Percentiles rank a stretch among this genome's conserved stretches.
Conservation (phyloP, 2,329 filamentous ascomycete species). For the Exophiala dermatitidis region DNA sequence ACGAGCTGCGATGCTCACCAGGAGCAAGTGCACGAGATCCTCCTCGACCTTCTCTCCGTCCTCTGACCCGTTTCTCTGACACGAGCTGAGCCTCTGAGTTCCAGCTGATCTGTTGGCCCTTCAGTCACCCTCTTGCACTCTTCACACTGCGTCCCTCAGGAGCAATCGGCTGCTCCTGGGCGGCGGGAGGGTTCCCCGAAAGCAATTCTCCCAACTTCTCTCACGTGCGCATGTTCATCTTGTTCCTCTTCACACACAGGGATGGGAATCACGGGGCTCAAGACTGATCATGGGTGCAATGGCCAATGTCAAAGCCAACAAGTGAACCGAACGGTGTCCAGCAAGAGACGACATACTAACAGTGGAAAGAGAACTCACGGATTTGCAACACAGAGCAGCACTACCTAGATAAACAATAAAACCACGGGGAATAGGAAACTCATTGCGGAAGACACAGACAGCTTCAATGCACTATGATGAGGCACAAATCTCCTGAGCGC, state of each 20-base stretch:
- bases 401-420: slow-evolving; percentile 7
- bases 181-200: too few species aligned
- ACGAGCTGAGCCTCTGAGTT: too few species aligned
- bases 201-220: too few species aligned
- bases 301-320: neutral
- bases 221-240: too few species aligned
- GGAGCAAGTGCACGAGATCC: neutral
- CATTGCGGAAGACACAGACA: slow-evolving; percentile 10
- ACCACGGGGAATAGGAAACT: slow-evolving; percentile 2
- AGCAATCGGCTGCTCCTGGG: too few species aligned
- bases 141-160: too few species aligned
- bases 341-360: neutral
- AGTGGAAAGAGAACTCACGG: neutral
- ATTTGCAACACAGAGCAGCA: slow-evolving; percentile 7
- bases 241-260: too few species aligned
- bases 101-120: too few species aligned
- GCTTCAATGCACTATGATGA: slow-evolving; percentile 10
- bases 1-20: neutral
- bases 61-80: neutral
- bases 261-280: too few species aligned
- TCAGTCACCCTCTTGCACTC: too few species aligned
- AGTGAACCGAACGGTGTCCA: neutral
- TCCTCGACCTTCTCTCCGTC: neutral
- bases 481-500: slow-evolving; percentile 12
- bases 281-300: neutral